Percentiles rank a stretch among this genome's conserved stretches.
Conservation (phyloP, 306 rosid genomes). For the Ormosia semicastrata region DNA sequence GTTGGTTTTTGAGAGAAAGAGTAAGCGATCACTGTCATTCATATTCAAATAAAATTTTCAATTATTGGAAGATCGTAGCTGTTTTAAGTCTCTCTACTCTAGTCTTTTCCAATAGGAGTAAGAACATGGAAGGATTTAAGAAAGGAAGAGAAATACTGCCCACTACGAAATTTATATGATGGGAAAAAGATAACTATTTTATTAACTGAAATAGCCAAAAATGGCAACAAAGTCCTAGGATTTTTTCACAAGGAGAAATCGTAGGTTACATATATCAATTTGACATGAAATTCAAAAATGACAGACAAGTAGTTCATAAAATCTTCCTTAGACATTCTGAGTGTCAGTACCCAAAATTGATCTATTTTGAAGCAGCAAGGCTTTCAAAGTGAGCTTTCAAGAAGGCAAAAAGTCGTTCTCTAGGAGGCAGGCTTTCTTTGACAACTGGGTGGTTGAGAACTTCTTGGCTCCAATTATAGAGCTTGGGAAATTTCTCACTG, state of each 20-base stretch:
- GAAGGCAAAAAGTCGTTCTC: conserved; percentile 23
- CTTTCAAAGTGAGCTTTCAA: neutral
- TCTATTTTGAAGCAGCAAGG: conserved; percentile 2
- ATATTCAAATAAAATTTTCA: too few relatives aligned
- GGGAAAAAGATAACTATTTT: neutral
- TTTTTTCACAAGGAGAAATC: neutral
- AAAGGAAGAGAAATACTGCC: too few relatives aligned
- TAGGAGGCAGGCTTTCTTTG: conserved; percentile 42
- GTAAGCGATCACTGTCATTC: too few relatives aligned
- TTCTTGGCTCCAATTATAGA: conserved; percentile 46
- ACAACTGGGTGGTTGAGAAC: conserved; percentile 23
- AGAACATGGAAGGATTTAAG: too few relatives aligned
- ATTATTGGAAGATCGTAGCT: too few relatives aligned
- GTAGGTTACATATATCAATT: neutral
- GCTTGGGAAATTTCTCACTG: conserved; percentile 43
- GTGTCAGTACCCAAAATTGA: neutral
- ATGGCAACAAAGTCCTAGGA: neutral
- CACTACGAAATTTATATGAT: neutral
- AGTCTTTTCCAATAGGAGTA: too few relatives aligned
- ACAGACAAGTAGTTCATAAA: neutral
- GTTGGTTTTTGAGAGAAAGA: too few relatives aligned
- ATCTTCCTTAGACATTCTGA: neutral
- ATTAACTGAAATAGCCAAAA: neutral
- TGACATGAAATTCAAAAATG: neutral
- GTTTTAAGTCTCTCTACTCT: neutral